Evolutionary conservation across 2,329 filamentous ascomycete species (phyloP).

Genomic region (Verticillium longisporum): DNA sequence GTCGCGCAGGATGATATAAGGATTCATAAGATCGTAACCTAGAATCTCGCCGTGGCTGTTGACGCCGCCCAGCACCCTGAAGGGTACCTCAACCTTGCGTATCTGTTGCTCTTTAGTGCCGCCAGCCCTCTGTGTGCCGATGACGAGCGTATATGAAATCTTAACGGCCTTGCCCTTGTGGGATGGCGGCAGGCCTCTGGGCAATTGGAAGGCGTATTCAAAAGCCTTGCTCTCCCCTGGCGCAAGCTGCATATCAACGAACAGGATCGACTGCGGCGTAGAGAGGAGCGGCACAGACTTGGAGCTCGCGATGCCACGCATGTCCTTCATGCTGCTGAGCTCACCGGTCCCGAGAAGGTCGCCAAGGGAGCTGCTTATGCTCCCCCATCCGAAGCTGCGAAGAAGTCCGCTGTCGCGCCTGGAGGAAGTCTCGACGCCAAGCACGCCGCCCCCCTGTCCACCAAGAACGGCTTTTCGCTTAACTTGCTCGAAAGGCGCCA

Average conservation of each 20-base stretch:
- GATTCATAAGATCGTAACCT: constrained; percentile 89
- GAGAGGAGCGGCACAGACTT: constrained; percentile 87
- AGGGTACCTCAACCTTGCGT: constrained; percentile 85
- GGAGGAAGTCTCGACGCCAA: constrained; percentile 61
- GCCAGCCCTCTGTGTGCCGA: constrained; percentile 83
- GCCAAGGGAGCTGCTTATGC: constrained; percentile 78
- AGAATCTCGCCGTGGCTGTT: constrained; percentile 83
- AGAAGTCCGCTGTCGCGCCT: constrained; percentile 76
- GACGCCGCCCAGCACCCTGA: constrained; percentile 88
- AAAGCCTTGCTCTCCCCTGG: constrained; percentile 86
- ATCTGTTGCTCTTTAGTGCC: constrained; percentile 74
- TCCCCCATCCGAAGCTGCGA: constrained; percentile 80
- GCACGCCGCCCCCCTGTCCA: constrained; percentile 78
- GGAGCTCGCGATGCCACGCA: constrained; percentile 80
- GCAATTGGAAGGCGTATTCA: constrained; percentile 79
- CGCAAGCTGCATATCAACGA: constrained; percentile 81
- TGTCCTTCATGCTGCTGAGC: constrained; percentile 89
- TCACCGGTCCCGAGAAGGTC: constrained; percentile 82
- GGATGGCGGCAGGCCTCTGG: constrained; percentile 81
- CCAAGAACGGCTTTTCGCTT: constrained; percentile 90
- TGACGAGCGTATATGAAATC: constrained; percentile 82
- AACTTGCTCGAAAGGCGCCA: constrained; percentile 87
- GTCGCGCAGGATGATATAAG: constrained; percentile 83
- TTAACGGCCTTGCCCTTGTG: constrained; percentile 92
- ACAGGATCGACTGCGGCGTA: constrained; percentile 90